These are phyloP conservation scores for Herpetomonas muscarum DNA, from an alignment of 208 protist species.

Conservation along the genomic window DNA sequence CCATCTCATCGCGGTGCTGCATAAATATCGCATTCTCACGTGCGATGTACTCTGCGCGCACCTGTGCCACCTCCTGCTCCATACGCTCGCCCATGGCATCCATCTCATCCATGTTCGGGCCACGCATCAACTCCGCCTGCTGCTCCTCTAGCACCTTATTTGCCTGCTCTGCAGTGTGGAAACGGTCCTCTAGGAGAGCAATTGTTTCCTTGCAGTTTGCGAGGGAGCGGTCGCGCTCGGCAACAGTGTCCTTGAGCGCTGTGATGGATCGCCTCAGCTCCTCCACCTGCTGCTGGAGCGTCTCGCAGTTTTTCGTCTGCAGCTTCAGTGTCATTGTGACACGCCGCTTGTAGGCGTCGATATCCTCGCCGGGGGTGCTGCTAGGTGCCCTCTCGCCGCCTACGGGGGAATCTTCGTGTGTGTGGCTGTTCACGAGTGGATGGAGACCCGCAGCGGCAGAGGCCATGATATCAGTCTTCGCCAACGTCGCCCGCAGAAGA, in stretches of 20 bases:
- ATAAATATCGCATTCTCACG: slow-evolving; percentile 48
- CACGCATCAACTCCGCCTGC: slow-evolving; percentile 4
- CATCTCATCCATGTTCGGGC: slow-evolving; percentile 62
- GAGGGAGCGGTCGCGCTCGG: slow-evolving; percentile 33
- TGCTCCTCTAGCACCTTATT: slow-evolving; percentile 25
- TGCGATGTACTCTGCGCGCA: slow-evolving; percentile 39
- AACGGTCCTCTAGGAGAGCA: slow-evolving; percentile 27
- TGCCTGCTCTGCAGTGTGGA: slow-evolving; percentile 31
- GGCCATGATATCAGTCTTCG: too few relatives aligned
- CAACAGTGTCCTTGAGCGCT: slow-evolving; percentile 17
- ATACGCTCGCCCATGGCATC: slow-evolving; percentile 41
- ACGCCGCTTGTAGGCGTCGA: slow-evolving; percentile 29
- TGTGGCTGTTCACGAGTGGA: too few relatives aligned
- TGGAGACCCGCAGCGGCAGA: too few relatives aligned
- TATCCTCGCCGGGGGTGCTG: background rate
- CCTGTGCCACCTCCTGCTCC: slow-evolving; percentile 35
- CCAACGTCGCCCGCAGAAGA: too few relatives aligned
- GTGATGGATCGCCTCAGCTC: slow-evolving; percentile 32
- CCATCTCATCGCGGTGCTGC: slow-evolving; percentile 65
- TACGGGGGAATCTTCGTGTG: background rate
- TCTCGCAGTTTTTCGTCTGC: slow-evolving; percentile 53
- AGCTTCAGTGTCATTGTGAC: slow-evolving; percentile 35
- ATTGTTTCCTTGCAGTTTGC: slow-evolving; percentile 38
- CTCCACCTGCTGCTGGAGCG: slow-evolving; percentile 40
- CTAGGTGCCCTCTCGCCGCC: background rate